phyloP scores from a whole-genome alignment of 352 stramenopile species.

The Lagenidium giganteum region DNA sequence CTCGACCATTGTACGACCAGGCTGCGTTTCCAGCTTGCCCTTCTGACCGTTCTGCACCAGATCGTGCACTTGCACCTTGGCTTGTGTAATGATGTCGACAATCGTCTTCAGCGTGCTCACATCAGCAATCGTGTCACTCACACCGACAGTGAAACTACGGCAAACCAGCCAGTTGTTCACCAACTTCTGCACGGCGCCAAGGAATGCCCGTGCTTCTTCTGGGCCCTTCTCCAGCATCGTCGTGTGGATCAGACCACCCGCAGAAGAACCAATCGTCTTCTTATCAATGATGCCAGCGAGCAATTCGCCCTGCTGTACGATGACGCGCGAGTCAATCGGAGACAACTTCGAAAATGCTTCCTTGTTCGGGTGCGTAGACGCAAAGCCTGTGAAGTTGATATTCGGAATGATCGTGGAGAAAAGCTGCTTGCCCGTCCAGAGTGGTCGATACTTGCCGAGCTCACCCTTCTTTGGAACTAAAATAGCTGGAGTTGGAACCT shows the following conservation, averaged over 20 bases:
- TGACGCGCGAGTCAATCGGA: conserved; percentile 95
- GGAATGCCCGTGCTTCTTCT: conserved; percentile 85
- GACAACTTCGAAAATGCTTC: conserved; percentile 89
- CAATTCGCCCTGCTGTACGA: conserved; percentile 96
- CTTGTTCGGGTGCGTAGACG: conserved; percentile 93
- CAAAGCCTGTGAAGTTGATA: conserved; percentile 95
- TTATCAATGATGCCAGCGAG: conserved; percentile 99
- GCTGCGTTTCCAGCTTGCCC: conserved; percentile 96
- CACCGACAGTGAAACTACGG: conserved; percentile 97
- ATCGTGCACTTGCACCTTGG: conserved; percentile 92
- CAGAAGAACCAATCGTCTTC: conserved; percentile 97
- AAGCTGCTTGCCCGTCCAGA: conserved; percentile 99
- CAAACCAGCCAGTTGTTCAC: conserved; percentile 99
- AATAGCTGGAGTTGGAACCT: conserved; percentile 95
- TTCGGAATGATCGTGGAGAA: conserved; percentile 95
- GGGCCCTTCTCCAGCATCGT: conserved; percentile 92
- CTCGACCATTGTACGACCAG: conserved; percentile 98
- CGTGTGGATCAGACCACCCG: conserved; percentile 97
- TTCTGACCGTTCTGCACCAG: conserved; percentile 97
- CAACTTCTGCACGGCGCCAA: conserved; percentile 94
- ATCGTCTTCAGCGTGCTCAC: conserved; percentile 98
- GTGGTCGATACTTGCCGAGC: conserved; percentile 82
- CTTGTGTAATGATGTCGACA: conserved; percentile 98
- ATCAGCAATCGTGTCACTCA: conserved; percentile 98
- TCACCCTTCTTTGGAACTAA: conserved; percentile 91